Base-by-base conservation (phyloP, 441 rosid species). In the Caryocar brasiliense region DNA sequence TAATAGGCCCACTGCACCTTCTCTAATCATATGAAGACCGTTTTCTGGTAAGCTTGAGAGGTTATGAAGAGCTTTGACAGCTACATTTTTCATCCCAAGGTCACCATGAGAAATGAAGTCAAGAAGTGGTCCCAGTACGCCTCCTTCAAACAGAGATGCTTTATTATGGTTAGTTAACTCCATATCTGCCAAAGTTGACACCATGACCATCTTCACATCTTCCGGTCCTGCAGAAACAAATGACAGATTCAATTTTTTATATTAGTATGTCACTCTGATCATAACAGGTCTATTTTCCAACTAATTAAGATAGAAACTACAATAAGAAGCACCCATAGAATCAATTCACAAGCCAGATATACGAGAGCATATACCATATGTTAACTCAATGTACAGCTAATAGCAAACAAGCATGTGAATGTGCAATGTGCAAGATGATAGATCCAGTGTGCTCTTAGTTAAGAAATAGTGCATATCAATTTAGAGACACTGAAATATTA, bases 81-180 rank as follows among this genome's bases (percentile, higher is more conserved):
- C 84, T 22, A 51, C 71, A 33, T 23, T 57, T 61, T 69, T 76
- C 73, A 65, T 70, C 38, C 33, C 57, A 40, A 27, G 13, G 51
- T 68, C 68, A 50, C 61, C 68, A 42, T 55, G 25, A 51, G 71
- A 58, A 44, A 74, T 62, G 65, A 68, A 52, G 20, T 61, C 67
- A 58, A 81, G 82, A 48, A 81, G 82, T 8, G 84, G 79, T 56
- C 36, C 54, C 37, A 81, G 48, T 12, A 60, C 79, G 23, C 81
- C 74, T 58, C 79, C 78, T 63, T 76, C 78, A 44, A 68, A 64
- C 45, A 81, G 50, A 37, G 73, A 65, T 40, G 64, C 74, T 62
- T 78, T 81, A 57, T 76, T 75, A 62, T 76, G 75, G 57, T 76
- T 82, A 15, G 82, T 71, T 62, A 81, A 59, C 66, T 74, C 84